Conservation (phyloP, 2,329 filamentous ascomycete genomes). For the Fusarium miscanthi region DNA sequence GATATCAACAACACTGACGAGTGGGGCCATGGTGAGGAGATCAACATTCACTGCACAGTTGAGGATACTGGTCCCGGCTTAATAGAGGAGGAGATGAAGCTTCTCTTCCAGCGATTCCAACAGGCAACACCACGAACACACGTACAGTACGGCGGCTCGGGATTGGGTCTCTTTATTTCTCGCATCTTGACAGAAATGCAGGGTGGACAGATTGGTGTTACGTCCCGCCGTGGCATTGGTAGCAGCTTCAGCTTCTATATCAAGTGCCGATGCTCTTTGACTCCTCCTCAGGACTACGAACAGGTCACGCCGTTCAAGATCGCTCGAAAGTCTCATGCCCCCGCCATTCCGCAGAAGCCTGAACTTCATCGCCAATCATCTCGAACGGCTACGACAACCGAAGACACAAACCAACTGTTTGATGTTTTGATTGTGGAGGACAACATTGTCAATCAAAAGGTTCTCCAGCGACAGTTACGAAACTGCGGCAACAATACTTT, state of each 20-base stretch:
- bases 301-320: constrained; percentile 52
- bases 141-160: constrained; percentile 77
- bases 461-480: constrained; percentile 70
- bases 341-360: constrained; percentile 27
- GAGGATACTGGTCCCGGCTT: constrained; percentile 77
- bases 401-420: constrained; percentile 51
- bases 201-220: constrained; percentile 80
- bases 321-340: constrained; percentile 45
- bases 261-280: constrained; percentile 68
- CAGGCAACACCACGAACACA: constrained; percentile 76
- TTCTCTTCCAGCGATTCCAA: constrained; percentile 75
- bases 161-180: constrained; percentile 80
- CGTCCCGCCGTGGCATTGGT: constrained; percentile 73
- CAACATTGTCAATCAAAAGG: constrained; percentile 74
- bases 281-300: constrained; percentile 53
- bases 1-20: constrained; percentile 66
- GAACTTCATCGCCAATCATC: constrained; percentile 34
- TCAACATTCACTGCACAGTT: constrained; percentile 79
- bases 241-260: constrained; percentile 84
- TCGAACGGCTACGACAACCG: constrained; percentile 4
- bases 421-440: constrained; percentile 75
- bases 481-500: constrained; percentile 69
- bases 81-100: constrained; percentile 71
- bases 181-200: constrained; percentile 80
- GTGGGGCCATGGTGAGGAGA: constrained; percentile 77